These are phyloP conservation scores for Naganishia friedmannii DNA, from an alignment of 768 basidiomycete species.

Conservation along the genomic window DNA sequence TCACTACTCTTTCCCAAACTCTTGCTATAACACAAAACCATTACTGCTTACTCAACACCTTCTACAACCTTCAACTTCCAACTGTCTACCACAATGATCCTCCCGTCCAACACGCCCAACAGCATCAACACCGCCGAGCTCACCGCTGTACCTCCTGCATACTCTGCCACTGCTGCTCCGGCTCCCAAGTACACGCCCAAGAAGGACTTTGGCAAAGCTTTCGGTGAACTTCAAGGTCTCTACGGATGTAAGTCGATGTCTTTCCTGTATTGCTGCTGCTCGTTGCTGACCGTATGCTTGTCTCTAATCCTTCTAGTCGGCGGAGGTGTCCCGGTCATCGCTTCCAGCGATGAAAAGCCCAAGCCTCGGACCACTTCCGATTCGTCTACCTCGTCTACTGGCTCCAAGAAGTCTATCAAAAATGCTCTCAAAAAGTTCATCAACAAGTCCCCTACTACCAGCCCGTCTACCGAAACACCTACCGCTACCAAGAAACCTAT, in stretches of 20 bases:
- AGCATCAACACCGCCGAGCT: neutral
- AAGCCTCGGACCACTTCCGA: neutral
- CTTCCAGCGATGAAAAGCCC: slow-evolving; percentile 7
- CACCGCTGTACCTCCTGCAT: slow-evolving; percentile 1
- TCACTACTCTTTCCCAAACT: neutral
- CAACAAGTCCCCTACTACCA: neutral
- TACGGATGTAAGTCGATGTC: slow-evolving; percentile 18
- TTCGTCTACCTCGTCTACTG: neutral
- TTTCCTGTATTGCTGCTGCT: neutral
- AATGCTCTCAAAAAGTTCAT: neutral
- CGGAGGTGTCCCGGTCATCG: slow-evolving; percentile 9
- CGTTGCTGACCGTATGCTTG: neutral
- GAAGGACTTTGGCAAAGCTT: slow-evolving; percentile 18
- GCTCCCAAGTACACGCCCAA: slow-evolving; percentile 17
- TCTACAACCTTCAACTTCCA: neutral
- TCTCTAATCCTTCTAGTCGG: neutral
- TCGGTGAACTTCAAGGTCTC: slow-evolving; percentile 10
- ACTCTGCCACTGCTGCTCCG: neutral
- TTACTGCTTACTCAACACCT: neutral
- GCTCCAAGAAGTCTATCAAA: neutral
- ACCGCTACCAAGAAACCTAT: neutral
- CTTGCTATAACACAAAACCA: neutral
- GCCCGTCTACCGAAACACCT: neutral
- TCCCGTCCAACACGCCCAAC: neutral
- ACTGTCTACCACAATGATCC: neutral